Evolutionary conservation across 345 rosid species (phyloP).

Genomic region (Dipteronia sinensis): DNA sequence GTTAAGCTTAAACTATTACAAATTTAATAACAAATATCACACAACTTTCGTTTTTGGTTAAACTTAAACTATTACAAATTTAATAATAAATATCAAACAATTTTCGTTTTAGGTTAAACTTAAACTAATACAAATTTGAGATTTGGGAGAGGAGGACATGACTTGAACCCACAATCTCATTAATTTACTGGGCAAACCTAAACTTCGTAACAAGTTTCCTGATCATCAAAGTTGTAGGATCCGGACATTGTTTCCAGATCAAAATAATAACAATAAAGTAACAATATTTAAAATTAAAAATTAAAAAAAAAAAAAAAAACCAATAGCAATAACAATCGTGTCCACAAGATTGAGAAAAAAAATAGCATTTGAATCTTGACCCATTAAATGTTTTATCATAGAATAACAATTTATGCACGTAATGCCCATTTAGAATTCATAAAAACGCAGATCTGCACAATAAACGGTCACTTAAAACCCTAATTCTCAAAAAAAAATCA

Average conservation of each 20-base stretch:
- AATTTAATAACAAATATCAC: too few relatives aligned
- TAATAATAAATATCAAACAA: too few relatives aligned
- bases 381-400: background rate
- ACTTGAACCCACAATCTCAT: too few relatives aligned
- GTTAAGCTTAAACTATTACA: too few relatives aligned
- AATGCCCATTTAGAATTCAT: background rate
- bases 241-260: background rate
- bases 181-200: background rate
- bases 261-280: too few relatives aligned
- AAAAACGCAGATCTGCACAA: slow-evolving; percentile 9
- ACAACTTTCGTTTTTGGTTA: too few relatives aligned
- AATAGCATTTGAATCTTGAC: background rate
- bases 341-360: background rate
- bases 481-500: background rate
- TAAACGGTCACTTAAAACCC: background rate
- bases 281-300: background rate
- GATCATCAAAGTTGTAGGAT: background rate
- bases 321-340: background rate
- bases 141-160: too few relatives aligned
- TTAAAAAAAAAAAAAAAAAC: background rate
- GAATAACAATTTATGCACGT: background rate
- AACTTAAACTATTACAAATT: too few relatives aligned
- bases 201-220: background rate
- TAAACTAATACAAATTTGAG: too few relatives aligned
- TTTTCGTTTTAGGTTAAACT: too few relatives aligned